These are phyloP conservation scores for Solanum clarkiae DNA, from an alignment of 257 asterid genomes.

Conservation along the genomic window DNA sequence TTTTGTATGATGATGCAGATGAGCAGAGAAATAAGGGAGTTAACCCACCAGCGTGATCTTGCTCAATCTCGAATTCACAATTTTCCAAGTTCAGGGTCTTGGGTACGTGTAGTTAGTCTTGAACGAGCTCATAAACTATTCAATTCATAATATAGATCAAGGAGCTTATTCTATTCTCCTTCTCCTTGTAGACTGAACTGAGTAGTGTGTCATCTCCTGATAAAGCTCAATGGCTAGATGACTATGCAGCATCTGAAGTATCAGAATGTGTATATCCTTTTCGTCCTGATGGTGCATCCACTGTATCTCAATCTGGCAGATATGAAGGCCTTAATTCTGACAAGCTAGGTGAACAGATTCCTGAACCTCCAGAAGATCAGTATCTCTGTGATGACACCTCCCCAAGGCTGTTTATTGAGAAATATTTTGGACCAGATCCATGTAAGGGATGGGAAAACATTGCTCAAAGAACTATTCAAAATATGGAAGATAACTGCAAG, in stretches of 20 bases:
- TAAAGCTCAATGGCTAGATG: slow-evolving; percentile 41
- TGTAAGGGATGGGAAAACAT: slow-evolving; percentile 79
- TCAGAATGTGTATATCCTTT: slow-evolving; percentile 51
- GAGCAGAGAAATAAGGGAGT: slow-evolving; percentile 7
- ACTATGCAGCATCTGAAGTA: slow-evolving; percentile 55
- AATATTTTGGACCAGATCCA: slow-evolving; percentile 95
- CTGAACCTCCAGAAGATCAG: slow-evolving; percentile 50
- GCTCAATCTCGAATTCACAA: slow-evolving; percentile 34
- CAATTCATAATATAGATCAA: neutral
- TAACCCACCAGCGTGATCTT: slow-evolving; percentile 3
- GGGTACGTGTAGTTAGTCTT: slow-evolving; percentile 25
- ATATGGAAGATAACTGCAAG: slow-evolving; percentile 36
- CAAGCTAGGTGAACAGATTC: slow-evolving; percentile 27
- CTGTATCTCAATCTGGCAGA: neutral
- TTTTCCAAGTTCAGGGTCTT: slow-evolving; percentile 33
- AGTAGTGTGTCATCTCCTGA: slow-evolving; percentile 19
- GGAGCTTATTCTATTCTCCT: neutral
- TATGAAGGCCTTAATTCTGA: slow-evolving; percentile 13
- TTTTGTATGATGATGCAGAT: neutral
- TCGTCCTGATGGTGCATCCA: slow-evolving; percentile 32
- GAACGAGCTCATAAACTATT: neutral
- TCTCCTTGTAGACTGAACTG: slow-evolving; percentile 27
- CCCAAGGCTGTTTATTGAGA: slow-evolving; percentile 61
- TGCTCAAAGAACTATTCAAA: slow-evolving; percentile 22
- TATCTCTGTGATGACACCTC: slow-evolving; percentile 61